Percentiles rank a stretch among this genome's conserved stretches.
Evolutionary conservation across 169 alveolate species (phyloP).

Genomic region (Plasmodium sp.): DNA sequence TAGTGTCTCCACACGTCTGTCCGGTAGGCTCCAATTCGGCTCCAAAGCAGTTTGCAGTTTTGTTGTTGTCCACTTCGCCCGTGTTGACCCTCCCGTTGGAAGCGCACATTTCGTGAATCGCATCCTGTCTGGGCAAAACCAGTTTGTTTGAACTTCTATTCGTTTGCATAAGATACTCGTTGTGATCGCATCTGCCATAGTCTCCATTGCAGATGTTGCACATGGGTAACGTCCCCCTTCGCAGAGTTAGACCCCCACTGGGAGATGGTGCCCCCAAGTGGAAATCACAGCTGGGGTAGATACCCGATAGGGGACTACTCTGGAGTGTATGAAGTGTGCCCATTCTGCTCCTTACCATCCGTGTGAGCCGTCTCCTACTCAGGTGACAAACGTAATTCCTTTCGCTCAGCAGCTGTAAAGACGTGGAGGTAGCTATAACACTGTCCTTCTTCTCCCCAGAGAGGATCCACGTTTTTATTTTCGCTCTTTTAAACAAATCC

Average conservation of each 20-base stretch:
- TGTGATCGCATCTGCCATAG: not conserved
- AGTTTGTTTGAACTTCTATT: not conserved
- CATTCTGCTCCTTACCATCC: not conserved
- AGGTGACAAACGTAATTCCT: conserved; percentile 2
- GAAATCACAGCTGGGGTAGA: not conserved
- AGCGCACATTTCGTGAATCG: not conserved
- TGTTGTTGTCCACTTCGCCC: not conserved
- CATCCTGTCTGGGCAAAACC: not conserved
- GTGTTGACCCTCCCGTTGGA: not conserved
- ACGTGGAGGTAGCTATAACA: conserved; percentile 12
- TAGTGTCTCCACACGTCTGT: not conserved
- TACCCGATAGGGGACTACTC: not conserved
- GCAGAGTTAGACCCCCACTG: not conserved
- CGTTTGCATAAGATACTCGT: not conserved
- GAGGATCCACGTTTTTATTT: conserved; percentile 52
- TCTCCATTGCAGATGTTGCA: not conserved
- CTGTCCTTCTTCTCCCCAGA: conserved; percentile 36
- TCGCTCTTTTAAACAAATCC: conserved; percentile 25
- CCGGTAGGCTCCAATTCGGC: not conserved
- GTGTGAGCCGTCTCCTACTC: conserved; percentile 1
- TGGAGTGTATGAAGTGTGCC: not conserved
- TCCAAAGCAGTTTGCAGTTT: not conserved
- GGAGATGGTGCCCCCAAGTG: not conserved
- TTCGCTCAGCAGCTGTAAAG: not conserved
- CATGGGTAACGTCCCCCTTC: not conserved